Conservation (phyloP, 768 basidiomycete species). For the Lentinula raphanica region DNA sequence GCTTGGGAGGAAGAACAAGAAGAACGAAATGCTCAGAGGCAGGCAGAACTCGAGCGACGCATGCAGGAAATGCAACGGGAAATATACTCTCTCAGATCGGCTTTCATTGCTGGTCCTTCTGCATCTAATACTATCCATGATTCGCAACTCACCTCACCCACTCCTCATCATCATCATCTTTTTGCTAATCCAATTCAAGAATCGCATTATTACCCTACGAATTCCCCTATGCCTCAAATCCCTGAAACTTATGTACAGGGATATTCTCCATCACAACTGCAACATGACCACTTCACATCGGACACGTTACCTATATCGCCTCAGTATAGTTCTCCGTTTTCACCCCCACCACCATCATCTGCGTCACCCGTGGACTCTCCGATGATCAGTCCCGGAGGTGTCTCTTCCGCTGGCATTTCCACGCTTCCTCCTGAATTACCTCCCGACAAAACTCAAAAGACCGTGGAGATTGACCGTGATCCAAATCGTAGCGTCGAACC, state of each 20-base stretch:
- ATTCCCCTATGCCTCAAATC: slow-evolving; percentile 32
- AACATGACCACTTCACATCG: slow-evolving; percentile 11
- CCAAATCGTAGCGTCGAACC: slow-evolving; percentile 30
- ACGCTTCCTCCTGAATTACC: slow-evolving; percentile 7
- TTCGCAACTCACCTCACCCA: slow-evolving; percentile 9
- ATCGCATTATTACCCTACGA: slow-evolving; percentile 21
- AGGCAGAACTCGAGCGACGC: slow-evolving; percentile 55
- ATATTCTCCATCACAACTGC: slow-evolving; percentile 26
- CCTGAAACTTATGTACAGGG: slow-evolving; percentile 33
- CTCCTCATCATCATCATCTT: not conserved
- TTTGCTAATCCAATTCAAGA: not conserved
- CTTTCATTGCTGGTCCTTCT: slow-evolving; percentile 19
- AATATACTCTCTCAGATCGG: slow-evolving; percentile 39
- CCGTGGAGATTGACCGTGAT: slow-evolving; percentile 22
- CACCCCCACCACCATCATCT: slow-evolving; percentile 14
- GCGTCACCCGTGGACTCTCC: slow-evolving; percentile 9
- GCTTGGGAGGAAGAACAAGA: slow-evolving; percentile 73
- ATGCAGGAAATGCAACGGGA: slow-evolving; percentile 53
- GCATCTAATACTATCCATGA: slow-evolving; percentile 7
- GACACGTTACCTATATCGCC: slow-evolving; percentile 20
- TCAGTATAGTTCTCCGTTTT: slow-evolving; percentile 9
- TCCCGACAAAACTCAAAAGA: not conserved
- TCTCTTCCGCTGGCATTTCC: slow-evolving; percentile 4
- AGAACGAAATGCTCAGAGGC: slow-evolving; percentile 45
- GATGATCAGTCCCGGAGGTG: slow-evolving; percentile 8